A percentile compares a stretch with the other conserved stretches of the same genome.
Evolutionary conservation across 176 grass and related monocot genomes (phyloP).

Genomic region (Saccharum officinarum): DNA sequence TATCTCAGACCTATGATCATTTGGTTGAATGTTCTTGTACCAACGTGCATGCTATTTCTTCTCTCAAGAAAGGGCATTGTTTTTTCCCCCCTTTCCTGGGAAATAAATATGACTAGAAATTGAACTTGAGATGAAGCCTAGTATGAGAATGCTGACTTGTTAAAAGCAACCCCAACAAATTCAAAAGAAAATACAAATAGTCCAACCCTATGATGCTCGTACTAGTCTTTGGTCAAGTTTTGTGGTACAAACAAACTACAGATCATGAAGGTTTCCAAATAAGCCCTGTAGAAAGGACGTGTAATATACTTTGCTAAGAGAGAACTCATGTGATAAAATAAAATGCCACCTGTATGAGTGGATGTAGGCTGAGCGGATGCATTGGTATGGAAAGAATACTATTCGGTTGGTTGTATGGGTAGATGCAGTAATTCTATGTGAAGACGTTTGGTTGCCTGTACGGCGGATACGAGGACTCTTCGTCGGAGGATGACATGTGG

Average conservation of each 20-base stretch:
- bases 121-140: background rate
- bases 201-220: background rate
- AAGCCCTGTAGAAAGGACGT: no score
- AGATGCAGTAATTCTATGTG: no score
- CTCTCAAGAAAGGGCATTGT: background rate
- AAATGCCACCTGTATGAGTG: no score
- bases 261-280: background rate
- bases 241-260: background rate
- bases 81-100: background rate
- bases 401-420: no score
- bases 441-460: no score
- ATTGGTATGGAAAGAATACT: no score
- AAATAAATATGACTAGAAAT: background rate
- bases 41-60: background rate
- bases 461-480: no score
- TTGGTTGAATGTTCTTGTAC: background rate
- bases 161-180: background rate
- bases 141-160: background rate
- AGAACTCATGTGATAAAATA: no score
- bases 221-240: background rate
- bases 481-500: no score
- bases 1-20: background rate
- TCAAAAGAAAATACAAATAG: background rate
- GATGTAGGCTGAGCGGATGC: no score
- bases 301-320: no score